Base-by-base conservation (phyloP, 805 yeast genomes). In the Metahyphopichia silvanorum region DNA sequence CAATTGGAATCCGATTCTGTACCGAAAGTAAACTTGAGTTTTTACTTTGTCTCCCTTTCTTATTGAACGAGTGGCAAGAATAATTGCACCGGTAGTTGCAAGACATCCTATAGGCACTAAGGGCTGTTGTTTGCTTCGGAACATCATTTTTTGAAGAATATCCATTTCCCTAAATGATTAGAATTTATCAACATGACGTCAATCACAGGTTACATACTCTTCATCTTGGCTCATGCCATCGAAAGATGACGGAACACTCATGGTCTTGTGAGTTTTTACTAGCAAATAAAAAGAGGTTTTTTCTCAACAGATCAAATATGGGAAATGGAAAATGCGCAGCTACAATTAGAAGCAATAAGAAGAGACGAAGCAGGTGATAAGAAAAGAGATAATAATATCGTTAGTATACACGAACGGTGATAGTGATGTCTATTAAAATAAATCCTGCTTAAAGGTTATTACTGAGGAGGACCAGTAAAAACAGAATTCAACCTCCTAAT, bases 1-100 rank as follows among this genome's bases (percentile, higher is more conserved):
- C 4, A 84, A 86, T 60, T 89, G 97, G 46, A 87, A 71, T 0
- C 76, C 93, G 28, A 89, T 91, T 69, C 97, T 82, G 77, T 87
- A 86, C 46, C 91, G 73, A 68, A 86, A 89, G 77, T 86, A 88
- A 30, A 75, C 74, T 60, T 89, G 95, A 0, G 96, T 94, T 34
- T 77, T 77, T 27, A 68, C 64, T 40, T 79, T 74, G 45, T 86
- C 78, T 16, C 96, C 95, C 19, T 68, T 64, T 46, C 81, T 73
- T 40, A 88, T 67, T 16, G 89, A 84, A 43, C 75, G 72, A 3
- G 87, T 88, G 3, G 96, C 94, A 43, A 88, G 63, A 0, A 74
- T 61, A 20, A 89, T 86, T 0, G 96, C 96, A 3, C 80, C 85
- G 6, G 84, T 74, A 3, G 97, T 89, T 29, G 82, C 76, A 4